Conservation (phyloP, 352 stramenopile species). For the Phytophthora hibernalis region DNA sequence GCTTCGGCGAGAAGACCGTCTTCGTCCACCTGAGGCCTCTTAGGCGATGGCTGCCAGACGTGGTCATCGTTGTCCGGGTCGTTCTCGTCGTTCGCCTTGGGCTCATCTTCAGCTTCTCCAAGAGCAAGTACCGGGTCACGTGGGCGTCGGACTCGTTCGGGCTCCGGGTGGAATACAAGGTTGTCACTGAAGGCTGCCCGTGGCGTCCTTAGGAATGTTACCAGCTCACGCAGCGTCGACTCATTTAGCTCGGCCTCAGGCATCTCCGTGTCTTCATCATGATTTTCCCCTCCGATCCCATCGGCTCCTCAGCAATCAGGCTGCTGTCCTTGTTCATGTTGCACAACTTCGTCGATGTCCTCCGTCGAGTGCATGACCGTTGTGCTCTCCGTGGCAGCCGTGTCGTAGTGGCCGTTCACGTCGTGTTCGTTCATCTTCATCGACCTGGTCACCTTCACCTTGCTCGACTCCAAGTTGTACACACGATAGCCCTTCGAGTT, state of each 20-base stretch:
- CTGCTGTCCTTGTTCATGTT: not conserved
- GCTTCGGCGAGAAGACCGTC: constrained; percentile 15
- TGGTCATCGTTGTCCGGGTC: constrained; percentile 8
- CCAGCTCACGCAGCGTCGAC: not conserved
- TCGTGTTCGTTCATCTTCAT: constrained; percentile 29
- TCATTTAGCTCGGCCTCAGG: not conserved
- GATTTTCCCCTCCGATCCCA: not conserved
- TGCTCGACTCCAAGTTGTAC: constrained; percentile 19
- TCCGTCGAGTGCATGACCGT: constrained; percentile 10
- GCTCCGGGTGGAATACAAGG: not conserved
- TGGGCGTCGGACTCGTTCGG: not conserved
- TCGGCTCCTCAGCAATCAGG: not conserved
- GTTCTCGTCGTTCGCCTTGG: not conserved
- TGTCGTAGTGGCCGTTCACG: constrained; percentile 14
- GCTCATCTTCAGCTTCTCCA: not conserved
- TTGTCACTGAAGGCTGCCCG: not conserved
- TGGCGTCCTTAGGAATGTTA: not conserved
- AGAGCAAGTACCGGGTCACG: constrained; percentile 5
- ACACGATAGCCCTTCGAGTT: constrained; percentile 31
- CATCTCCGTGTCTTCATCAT: not conserved
- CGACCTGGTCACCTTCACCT: constrained; percentile 22
- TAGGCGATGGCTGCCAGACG: constrained; percentile 12
- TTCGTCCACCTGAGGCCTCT: constrained; percentile 10
- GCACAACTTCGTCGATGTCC: not conserved
- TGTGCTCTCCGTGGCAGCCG: not conserved